Percentiles rank a stretch among this genome's conserved stretches.
These are phyloP conservation scores for Hysterium pulicare DNA, from an alignment of 2,329 filamentous ascomycete genomes.

Conservation along the genomic window DNA sequence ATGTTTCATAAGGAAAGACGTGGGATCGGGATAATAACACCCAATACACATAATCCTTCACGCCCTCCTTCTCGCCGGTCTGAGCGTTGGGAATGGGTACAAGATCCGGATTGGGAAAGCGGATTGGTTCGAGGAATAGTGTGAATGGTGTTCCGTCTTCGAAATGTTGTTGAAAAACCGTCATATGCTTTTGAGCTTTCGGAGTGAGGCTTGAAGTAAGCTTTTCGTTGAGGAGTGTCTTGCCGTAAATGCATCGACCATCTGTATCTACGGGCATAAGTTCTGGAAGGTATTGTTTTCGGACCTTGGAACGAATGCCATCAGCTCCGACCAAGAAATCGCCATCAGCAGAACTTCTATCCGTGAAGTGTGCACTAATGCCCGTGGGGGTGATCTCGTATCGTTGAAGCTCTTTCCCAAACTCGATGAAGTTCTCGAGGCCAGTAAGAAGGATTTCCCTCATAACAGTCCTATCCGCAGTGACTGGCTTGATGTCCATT, in stretches of 20 bases:
- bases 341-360: neutral
- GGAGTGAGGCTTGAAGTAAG: no score
- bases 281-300: slow-evolving; percentile 37
- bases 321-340: slow-evolving; percentile 3
- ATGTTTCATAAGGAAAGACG: no score
- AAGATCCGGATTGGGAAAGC: slow-evolving; percentile 24
- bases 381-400: slow-evolving; percentile 57
- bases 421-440: slow-evolving; percentile 54
- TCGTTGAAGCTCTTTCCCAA: slow-evolving; percentile 54
- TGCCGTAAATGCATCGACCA: slow-evolving; percentile 62
- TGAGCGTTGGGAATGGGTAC: slow-evolving; percentile 61
- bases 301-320: slow-evolving; percentile 27
- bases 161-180: slow-evolving; percentile 48
- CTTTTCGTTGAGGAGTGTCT: slow-evolving; percentile 59
- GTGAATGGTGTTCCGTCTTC: slow-evolving; percentile 26
- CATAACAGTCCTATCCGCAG: slow-evolving; percentile 63
- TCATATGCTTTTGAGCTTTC: slow-evolving; percentile 61
- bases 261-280: slow-evolving; percentile 63
- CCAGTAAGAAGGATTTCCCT: slow-evolving; percentile 56
- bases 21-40: slow-evolving; percentile 56
- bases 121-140: neutral
- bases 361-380: neutral
- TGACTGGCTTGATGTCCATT: slow-evolving; percentile 37
- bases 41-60: slow-evolving; percentile 60
- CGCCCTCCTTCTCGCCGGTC: slow-evolving; percentile 57